Base-by-base conservation (phyloP, 2,329 filamentous ascomycete species). In the Penicillium sp. region DNA sequence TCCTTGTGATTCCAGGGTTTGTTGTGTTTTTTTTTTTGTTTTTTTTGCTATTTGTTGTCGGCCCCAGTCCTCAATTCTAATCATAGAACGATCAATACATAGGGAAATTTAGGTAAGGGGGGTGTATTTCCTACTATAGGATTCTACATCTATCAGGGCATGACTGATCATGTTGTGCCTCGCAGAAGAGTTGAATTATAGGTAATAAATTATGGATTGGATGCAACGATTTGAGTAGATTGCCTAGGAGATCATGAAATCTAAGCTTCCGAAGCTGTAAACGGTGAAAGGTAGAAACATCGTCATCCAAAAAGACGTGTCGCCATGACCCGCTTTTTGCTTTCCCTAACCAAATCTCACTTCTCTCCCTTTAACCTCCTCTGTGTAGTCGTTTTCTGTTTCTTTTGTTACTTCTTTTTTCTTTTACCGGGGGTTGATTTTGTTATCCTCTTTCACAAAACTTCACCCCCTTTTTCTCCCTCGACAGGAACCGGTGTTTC, bases 331-430 rank as follows among this genome's bases (percentile, higher is more conserved):
- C 39, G 46, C 53, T 42, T 55, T 52, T 52, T 64, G 58, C 58
- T 62, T 58, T 63, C 62, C 58, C 56, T 58, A 55, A 61, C 63
- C 59, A 58, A 58, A 56, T 53, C 59, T 60, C 52, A 57, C 55
- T 58, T 55, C 55, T 56, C 62, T 61, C 62, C 52, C 29, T 56
- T 42, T 50, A 49, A 53, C 51, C 50, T 54, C 43, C 44, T 13
- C 29, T 31, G 11, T 44, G 26, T 48, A 33, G 47, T 35, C 54
- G 56, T 59, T 21, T 37, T 54, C 61, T 61, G 59, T 56, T 52
- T 54, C 58, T 54, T 65, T 58, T 47, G 43, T 54, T 63, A 39
- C 60, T 53, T 51, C 58, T 57, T 49, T 44, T 57, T 56, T 49
- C 58, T 54, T 50, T 60, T 55, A 58, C 57, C 60, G 62, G 44